Base-by-base conservation (phyloP, 495 filamentous ascomycete species). In the Annulohypoxylon stygium region DNA sequence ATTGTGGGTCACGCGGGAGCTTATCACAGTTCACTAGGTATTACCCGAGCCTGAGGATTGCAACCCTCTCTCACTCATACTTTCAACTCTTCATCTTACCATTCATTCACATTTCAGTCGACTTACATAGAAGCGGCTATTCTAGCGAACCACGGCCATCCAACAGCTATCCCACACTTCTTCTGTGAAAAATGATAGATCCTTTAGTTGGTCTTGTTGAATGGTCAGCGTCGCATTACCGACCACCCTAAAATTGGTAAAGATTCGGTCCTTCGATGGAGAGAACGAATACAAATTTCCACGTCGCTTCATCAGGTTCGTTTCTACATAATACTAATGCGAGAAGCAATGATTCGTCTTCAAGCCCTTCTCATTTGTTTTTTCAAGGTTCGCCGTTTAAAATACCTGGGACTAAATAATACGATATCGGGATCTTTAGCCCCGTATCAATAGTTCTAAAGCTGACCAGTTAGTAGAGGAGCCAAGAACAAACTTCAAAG, bases 361-460 rank as follows among this genome's bases (percentile, higher is more conserved):
- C 54, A 36, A 54, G 64, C 61, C 65, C 16, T 50, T 48, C 62
- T 51, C 68, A 23, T 50, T 58, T 26, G 16, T 43, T 39, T n/a
- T 34, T 20, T 25, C 20, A 53, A 33, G n/a, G 36, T 37, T 60
- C 41, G 48, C 37, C 18, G 37, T 34, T 18, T 47, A 30, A 34
- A 30, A 54, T 43, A 37, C 30, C 30, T 30, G 5, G 30, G 11
- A 16, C 7, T 7, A 1, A 41, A 45, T 4, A 33, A 30, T 33
- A 14, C 30, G n/a, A 7, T 10, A 9, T 20, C 14, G 54, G 18
- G 16, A 20, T 39, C 51, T 12, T 39, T 33, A 51, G 53, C 45
- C 34, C 54, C 23, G 45, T 33, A 26, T 39, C 45, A 18, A 66
- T 71, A 61, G 39, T 71, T 23, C 16, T 33, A 11, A 61, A 61